These are phyloP conservation scores for Casuarina equisetifolia DNA, from an alignment of 306 rosid species.

Conservation along the genomic window DNA sequence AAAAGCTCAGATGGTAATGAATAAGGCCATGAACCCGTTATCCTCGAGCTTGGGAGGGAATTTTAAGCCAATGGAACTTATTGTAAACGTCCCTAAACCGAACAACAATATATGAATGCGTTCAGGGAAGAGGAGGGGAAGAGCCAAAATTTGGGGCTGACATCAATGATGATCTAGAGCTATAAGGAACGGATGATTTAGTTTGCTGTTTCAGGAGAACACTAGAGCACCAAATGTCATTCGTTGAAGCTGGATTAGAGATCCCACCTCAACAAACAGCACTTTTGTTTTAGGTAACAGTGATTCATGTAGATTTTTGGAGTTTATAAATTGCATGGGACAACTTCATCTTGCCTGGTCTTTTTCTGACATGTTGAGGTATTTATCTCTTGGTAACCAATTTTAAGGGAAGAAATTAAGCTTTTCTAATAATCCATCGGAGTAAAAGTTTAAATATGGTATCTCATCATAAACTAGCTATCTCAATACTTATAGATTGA, in stretches of 20 bases:
- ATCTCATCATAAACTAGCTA: no score
- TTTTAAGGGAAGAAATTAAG: no score
- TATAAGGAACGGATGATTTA: not conserved
- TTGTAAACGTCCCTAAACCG: conserved; percentile 29
- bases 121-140: conserved; percentile 1
- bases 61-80: conserved; percentile 38
- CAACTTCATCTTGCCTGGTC: no score
- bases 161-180: not conserved
- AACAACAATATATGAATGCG: conserved; percentile 12
- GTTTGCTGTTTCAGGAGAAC: not conserved
- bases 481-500: no score
- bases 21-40: not conserved
- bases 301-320: no score
- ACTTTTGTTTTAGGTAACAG: no score
- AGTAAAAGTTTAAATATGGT: no score
- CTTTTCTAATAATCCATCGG: no score
- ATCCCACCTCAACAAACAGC: not conserved
- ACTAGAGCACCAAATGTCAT: not conserved
- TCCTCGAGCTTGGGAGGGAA: conserved; percentile 24
- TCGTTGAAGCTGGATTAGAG: not conserved
- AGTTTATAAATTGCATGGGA: no score
- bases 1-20: conserved; percentile 13
- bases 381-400: no score
- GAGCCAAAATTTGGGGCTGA: not conserved
- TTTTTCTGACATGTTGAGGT: no score